Base-by-base conservation (phyloP, 2,329 filamentous ascomycete species). In the Botrytis fragariae region DNA sequence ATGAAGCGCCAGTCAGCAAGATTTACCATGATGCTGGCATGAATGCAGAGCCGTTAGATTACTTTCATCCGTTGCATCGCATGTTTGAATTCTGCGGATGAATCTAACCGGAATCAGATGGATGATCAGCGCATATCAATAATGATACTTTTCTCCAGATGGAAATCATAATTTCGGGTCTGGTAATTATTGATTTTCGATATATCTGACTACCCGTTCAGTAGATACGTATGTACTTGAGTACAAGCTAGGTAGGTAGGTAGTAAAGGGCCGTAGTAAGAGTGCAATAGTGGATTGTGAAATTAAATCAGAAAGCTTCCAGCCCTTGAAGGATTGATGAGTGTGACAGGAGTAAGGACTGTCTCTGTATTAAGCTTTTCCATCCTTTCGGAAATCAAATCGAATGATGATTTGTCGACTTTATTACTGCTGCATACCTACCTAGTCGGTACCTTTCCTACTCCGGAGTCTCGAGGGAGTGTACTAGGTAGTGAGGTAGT, bases 111-210 rank as follows among this genome's bases (percentile, higher is more conserved):
- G 14, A 39, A 67, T 20, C 4, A 25, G n/a, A 54, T n/a, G 22
- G 16, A n/a, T 29, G 45, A 67, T 67, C 64, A 54, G 18, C 45
- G 37, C 32, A 37, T n/a, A 65, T 16, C 6, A 51, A 45, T 48
- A 5, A 51, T 48, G 25, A 35, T 18, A 9, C 45, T 14, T 65
- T 48, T 51, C 29, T 37, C 44, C n/a, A 54, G 64, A 54, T 29
- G 64, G 64, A 67, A 67, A 54, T 67, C 45, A 37, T 39, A 67
- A 67, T 67, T 20, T 67, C 64, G 45, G 32, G 37, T 51, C 35
- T 20, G 37, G 0, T 1, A 39, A 39, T 20, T 67, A 39, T 67
- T 54, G 64, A 39, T 67, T 51, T 37, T n/a, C 18, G 32, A 67
- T n/a, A 42, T 5, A 10, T 39, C 3, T 8, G 3, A 39, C 14